Conservation (phyloP, 805 yeast genomes). For the Ogataea corticis region DNA sequence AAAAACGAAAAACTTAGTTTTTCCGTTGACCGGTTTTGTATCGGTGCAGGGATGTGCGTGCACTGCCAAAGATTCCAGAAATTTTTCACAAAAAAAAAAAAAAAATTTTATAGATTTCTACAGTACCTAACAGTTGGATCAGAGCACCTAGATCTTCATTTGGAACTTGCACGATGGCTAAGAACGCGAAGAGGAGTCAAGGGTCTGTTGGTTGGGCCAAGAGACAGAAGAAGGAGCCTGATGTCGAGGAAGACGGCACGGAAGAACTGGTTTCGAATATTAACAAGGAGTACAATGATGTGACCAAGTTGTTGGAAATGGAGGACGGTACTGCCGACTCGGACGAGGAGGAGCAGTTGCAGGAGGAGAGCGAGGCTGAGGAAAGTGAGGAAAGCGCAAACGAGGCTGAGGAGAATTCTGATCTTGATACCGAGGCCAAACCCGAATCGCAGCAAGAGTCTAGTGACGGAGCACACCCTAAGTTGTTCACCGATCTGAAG, state of each 20-base stretch:
- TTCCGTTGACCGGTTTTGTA: too few species aligned
- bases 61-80: too few species aligned
- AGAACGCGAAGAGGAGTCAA: constrained; percentile 2
- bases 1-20: too few species aligned
- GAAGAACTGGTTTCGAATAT: constrained; percentile 52
- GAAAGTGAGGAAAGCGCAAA: constrained; percentile 26
- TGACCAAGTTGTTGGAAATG: constrained; percentile 45
- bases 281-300: constrained; percentile 59
- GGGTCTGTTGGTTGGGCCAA: constrained; percentile 10
- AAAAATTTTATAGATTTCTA: too few species aligned
- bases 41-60: too few species aligned
- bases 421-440: constrained; percentile 27
- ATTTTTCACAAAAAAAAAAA: too few species aligned
- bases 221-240: constrained; percentile 15
- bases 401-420: constrained; percentile 37
- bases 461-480: constrained; percentile 19
- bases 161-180: neutral
- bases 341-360: constrained; percentile 31
- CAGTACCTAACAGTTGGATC: too few species aligned
- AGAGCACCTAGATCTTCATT: too few species aligned
- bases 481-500: constrained; percentile 51
- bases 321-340: constrained; percentile 14
- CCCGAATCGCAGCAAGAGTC: constrained; percentile 34
- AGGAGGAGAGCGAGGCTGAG: constrained; percentile 19
- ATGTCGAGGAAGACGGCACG: constrained; percentile 30